Base-by-base conservation (phyloP, 2,329 filamentous ascomycete genomes). In the Aspergillus tubingensis region DNA sequence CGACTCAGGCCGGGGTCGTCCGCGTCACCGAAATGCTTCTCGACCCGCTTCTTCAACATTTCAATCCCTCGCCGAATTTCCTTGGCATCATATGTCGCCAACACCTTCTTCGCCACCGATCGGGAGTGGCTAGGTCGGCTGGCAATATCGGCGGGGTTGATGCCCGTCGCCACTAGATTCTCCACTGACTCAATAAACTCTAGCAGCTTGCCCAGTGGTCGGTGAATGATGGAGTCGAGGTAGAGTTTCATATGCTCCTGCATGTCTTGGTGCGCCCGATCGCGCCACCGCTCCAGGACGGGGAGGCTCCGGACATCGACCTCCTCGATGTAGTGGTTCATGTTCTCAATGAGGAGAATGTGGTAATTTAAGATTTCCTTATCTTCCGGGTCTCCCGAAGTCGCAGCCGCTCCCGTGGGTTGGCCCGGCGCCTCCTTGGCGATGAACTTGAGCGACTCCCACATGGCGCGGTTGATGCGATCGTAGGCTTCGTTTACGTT, bases 331-430 rank as follows among this genome's bases (percentile, higher is more conserved):
- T 96, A 98, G 77, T 96, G 92, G 72, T 97, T 96, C 92, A 97
- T 97, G 76, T 99, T 99, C 77, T 99, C 94, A 67, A 99, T 98
- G 57, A 98, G 84, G 36, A 98, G 84, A 70, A 99, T 96, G 76
- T 98, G 93, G 79, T 96, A 96, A 79, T 98, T 98, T 62, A 99
- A 85, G 5, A 92, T 91, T 76, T 97, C 93, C 78, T 99, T 98
- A 73, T 98, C 95, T 75, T 98, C 95, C 1, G 86, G 85, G 68
- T 91, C 88, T n/a, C 81, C 81, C 17, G 78, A 79, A 66, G 80
- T 75, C 48, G 79, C 74, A 66, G 81, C 74, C 62, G 80, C 74
- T 59, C 73, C 59, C 77, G 81, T 27, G 80, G 87, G 72, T 83
- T 91, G 74, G 10, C 81, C 74, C 0, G 86, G 86, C 32, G 82